Evolutionary conservation across 139 green algal genomes (phyloP).

Genomic region (Haematococcus lacustris): DNA sequence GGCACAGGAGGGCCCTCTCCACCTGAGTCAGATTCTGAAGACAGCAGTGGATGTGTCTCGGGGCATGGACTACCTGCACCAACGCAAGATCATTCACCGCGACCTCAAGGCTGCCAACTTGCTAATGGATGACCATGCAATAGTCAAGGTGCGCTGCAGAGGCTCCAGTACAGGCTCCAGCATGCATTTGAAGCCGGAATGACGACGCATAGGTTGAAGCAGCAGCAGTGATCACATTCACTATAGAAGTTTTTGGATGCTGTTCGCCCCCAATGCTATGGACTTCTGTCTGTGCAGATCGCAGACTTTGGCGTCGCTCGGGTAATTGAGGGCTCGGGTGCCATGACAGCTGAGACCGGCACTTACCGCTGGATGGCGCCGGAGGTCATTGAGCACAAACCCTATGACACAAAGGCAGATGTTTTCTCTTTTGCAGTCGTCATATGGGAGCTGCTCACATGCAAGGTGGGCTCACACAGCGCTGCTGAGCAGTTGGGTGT

Average conservation of each 20-base stretch:
- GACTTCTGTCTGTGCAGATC: constrained; percentile 63
- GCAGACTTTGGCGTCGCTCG: constrained; percentile 94
- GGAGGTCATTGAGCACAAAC: constrained; percentile 98
- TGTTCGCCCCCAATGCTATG: no score
- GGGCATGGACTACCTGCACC: constrained; percentile 99
- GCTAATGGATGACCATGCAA: constrained; percentile 90
- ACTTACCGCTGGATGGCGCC: constrained; percentile 99
- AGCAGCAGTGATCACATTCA: no score
- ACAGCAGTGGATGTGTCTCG: constrained; percentile 79
- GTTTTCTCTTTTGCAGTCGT: constrained; percentile 88
- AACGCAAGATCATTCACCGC: constrained; percentile 94
- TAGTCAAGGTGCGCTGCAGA: constrained; percentile 47
- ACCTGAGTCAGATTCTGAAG: constrained; percentile 56
- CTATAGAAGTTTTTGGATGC: no score
- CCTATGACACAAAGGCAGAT: constrained; percentile 86
- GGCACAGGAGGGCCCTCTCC: constrained; percentile 54
- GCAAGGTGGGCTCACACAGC: constrained; percentile 39
- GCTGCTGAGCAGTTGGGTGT: not conserved
- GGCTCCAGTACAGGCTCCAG: no score
- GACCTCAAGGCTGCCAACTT: constrained; percentile 88
- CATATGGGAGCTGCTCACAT: constrained; percentile 92
- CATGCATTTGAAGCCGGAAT: no score
- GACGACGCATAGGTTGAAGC: no score
- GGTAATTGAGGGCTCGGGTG: constrained; percentile 71
- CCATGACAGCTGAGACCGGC: constrained; percentile 98